A percentile compares a stretch with the other conserved stretches of the same genome.
Evolutionary conservation across 116 monocot genomes (phyloP).

Genomic region (Phalaenopsis hybrid): DNA sequence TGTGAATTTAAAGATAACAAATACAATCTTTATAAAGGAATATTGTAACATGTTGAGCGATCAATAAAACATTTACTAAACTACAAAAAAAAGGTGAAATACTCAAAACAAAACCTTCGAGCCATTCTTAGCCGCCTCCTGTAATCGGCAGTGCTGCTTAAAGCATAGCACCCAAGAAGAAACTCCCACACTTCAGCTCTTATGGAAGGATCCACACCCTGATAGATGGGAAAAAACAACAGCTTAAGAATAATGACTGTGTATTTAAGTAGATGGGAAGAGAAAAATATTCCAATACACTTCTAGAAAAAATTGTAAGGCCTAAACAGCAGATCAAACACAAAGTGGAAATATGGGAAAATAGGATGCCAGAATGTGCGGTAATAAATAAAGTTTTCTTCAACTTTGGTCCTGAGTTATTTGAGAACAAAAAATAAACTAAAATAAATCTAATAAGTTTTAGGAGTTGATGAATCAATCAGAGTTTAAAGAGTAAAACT

Average conservation of each 20-base stretch:
- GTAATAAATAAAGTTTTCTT: neutral
- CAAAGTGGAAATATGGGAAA: neutral
- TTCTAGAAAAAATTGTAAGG: neutral
- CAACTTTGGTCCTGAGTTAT: neutral
- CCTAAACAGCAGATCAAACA: neutral
- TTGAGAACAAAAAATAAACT: slow-evolving; percentile 3
- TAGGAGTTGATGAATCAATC: neutral
- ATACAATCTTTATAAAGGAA: neutral
- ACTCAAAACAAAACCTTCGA: slow-evolving; percentile 50
- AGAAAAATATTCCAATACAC: neutral
- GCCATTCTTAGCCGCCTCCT: slow-evolving; percentile 68
- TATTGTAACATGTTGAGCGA: neutral
- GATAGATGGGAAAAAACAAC: slow-evolving; percentile 18
- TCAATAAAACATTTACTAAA: neutral
- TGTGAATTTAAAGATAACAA: neutral
- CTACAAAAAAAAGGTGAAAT: neutral
- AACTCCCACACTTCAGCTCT: slow-evolving; percentile 96
- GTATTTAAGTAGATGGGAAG: neutral
- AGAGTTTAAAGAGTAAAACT: neutral
- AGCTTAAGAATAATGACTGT: slow-evolving; percentile 6
- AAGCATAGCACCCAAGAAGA: slow-evolving; percentile 91
- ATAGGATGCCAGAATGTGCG: neutral
- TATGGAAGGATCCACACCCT: slow-evolving; percentile 98
- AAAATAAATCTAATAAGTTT: slow-evolving; percentile 3
- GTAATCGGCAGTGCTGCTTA: slow-evolving; percentile 72